Evolutionary conservation across 495 filamentous ascomycete genomes (phyloP), one percentile per base, ranked within the genome.

Genomic region (Staphylotrichum tortipilum): DNA sequence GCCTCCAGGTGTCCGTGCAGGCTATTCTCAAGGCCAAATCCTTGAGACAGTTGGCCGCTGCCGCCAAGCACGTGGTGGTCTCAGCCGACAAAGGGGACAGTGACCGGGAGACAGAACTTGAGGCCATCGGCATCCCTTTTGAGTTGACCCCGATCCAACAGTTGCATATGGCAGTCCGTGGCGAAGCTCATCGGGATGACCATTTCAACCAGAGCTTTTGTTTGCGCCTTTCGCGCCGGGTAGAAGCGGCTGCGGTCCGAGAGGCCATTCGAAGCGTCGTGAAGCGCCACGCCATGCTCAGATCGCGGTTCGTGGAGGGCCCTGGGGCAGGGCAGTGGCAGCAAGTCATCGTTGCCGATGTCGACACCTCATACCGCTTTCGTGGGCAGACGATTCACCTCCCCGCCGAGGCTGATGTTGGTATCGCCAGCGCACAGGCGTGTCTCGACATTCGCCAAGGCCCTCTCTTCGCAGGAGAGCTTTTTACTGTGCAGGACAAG

Each of bases 201-300:
- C 75, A 82, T 46, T 84, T 81, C 62, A 83, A 83, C 53, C 79
- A 83, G 57, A 80, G 79, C 47, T 74, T 83, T 29, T 60, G 78
- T 5, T 69, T 80, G 1, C 71, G 75, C 1, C 29, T 82, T 14
- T 70, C 67, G 28, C 63, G 64, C 24, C 55, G 51, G 0, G 51
- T 79, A 14, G 59, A 72, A 19, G 59, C 65, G 14, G 7, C 23
- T 1, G 64, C 66, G 0, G 43, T 84, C 1, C 54, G 54, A 1
- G 52, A 60, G 21, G 76, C 75, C 1, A 55, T 79, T 24, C 67
- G 76, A 40, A 63, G 63, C 0, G 62, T 85, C 11, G 65, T 82
- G 7, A 59, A 52, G 3, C 73, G 74, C 1, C 81, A 85, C 57
- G 76, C 79, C 2, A 84, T 85, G 81, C 70, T 85, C 11, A 68